Evolutionary conservation across 805 yeast species (phyloP).

Genomic region (Hanseniaspora clermontiae): DNA sequence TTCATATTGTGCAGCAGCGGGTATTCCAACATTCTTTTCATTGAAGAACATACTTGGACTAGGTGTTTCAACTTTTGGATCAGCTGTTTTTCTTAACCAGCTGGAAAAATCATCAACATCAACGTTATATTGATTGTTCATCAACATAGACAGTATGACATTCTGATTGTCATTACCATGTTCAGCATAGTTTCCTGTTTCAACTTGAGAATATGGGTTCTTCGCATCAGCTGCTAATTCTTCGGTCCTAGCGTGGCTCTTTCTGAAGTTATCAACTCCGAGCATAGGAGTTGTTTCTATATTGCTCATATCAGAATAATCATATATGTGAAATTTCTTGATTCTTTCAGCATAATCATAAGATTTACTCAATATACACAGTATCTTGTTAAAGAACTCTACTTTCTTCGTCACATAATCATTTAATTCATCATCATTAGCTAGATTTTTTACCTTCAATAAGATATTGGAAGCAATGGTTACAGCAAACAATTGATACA

Average conservation of each 20-base stretch:
- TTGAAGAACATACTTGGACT: not conserved
- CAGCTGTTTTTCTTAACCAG: constrained; percentile 3
- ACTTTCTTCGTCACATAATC: constrained; percentile 16
- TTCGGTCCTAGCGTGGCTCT: not conserved
- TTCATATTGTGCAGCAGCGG: not conserved
- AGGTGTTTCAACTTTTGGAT: not conserved
- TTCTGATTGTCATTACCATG: not conserved
- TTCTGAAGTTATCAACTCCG: not conserved
- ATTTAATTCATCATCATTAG: not conserved
- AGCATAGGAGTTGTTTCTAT: not conserved
- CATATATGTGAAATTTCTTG: not conserved
- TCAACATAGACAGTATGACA: constrained; percentile 6
- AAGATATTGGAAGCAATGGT: constrained; percentile 25
- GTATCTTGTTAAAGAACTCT: constrained; percentile 21
- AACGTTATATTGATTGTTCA: constrained; percentile 11
- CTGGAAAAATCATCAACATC: constrained; percentile 12
- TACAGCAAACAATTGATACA: constrained; percentile 27
- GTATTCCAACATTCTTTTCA: not conserved
- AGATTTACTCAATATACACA: constrained; percentile 14
- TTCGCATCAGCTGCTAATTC: not conserved
- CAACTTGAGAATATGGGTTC: not conserved
- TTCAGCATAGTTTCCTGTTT: not conserved
- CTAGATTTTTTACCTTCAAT: constrained; percentile 17
- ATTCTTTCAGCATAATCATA: constrained; percentile 10
- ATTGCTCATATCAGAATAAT: not conserved